These are phyloP conservation scores for Penicillium italicum DNA, from an alignment of 2,329 filamentous ascomycete species.

Conservation along the genomic window DNA sequence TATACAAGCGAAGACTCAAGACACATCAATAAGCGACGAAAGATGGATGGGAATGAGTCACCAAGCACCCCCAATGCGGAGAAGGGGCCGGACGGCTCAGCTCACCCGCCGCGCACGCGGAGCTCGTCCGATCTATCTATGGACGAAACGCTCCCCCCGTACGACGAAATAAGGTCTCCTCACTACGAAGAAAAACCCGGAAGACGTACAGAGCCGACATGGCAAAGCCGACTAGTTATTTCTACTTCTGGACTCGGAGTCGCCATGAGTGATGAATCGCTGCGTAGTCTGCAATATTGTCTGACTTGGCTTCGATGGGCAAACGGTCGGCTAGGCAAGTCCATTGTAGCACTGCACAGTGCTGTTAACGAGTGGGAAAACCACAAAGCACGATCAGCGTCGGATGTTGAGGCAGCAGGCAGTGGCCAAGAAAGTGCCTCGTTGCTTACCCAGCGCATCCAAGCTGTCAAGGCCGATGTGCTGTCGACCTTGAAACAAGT, in stretches of 20 bases:
- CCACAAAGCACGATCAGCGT: conserved; percentile 32
- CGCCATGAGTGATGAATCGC: conserved; percentile 83
- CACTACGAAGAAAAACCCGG: conserved; percentile 57
- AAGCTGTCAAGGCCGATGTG: conserved; percentile 64
- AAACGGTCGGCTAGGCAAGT: conserved; percentile 73
- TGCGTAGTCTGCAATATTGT: conserved; percentile 80
- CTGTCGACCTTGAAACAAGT: conserved; percentile 76
- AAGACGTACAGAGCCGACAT: conserved; percentile 47
- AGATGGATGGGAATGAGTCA: conserved; percentile 37
- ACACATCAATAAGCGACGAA: conserved; percentile 41
- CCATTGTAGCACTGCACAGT: conserved; percentile 69
- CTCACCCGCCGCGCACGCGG: conserved; percentile 36
- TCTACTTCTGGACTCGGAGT: conserved; percentile 87
- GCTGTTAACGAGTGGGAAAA: conserved; percentile 76
- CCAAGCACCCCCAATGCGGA: conserved; percentile 49
- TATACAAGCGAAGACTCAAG: conserved; percentile 33
- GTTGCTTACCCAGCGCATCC: conserved; percentile 54
- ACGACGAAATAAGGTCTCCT: conserved; percentile 73
- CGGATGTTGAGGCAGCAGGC: conserved; percentile 22
- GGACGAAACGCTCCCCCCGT: conserved; percentile 74
- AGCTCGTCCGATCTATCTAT: conserved; percentile 64
- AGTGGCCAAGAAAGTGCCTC: conserved; percentile 21
- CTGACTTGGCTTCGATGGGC: conserved; percentile 75
- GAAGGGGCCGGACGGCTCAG: conserved; percentile 29
- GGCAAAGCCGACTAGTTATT: conserved; percentile 82